Evolutionary conservation across 2,329 filamentous ascomycete species (phyloP).

Genomic region (Thelonectria discophora): DNA sequence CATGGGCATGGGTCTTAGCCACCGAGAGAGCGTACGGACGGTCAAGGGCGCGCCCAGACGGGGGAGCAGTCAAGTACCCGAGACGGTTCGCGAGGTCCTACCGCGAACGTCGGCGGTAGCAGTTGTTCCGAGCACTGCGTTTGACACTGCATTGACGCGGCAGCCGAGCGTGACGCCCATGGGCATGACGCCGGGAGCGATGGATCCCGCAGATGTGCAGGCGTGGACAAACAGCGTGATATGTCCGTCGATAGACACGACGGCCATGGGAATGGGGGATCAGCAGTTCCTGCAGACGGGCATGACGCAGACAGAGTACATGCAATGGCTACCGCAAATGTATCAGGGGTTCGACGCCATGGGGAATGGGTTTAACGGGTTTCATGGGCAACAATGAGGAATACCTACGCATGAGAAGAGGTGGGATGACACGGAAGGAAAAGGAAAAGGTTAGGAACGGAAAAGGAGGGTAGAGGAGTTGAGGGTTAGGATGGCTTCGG

Average conservation of each 20-base stretch:
- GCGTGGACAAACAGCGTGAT: conserved; percentile 44
- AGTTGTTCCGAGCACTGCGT: conserved; percentile 13
- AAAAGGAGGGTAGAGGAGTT: neutral
- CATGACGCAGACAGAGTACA: conserved; percentile 41
- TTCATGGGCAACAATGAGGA: conserved; percentile 34
- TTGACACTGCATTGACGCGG: conserved; percentile 33
- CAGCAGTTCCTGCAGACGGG: conserved; percentile 36
- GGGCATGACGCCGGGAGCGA: conserved; percentile 18
- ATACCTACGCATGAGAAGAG: conserved; percentile 11
- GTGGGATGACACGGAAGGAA: neutral
- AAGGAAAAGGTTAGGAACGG: neutral
- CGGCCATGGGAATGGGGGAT: conserved; percentile 32
- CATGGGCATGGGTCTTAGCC: conserved; percentile 31
- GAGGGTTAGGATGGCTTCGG: conserved; percentile 25
- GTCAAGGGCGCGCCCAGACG: conserved; percentile 33
- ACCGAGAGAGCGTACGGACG: conserved; percentile 47
- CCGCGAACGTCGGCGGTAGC: conserved; percentile 18
- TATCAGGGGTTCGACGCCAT: conserved; percentile 39
- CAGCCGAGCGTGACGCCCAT: conserved; percentile 35
- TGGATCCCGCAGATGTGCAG: conserved; percentile 39
- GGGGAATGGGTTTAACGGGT: conserved; percentile 39
- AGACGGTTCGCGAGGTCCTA: conserved; percentile 33
- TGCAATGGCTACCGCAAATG: conserved; percentile 37
- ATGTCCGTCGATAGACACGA: conserved; percentile 34
- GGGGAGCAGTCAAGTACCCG: conserved; percentile 39